Evolutionary conservation across 257 asterid species (phyloP), one percentile per base, ranked within the genome.

Genomic region (Anisodus tanguticus): DNA sequence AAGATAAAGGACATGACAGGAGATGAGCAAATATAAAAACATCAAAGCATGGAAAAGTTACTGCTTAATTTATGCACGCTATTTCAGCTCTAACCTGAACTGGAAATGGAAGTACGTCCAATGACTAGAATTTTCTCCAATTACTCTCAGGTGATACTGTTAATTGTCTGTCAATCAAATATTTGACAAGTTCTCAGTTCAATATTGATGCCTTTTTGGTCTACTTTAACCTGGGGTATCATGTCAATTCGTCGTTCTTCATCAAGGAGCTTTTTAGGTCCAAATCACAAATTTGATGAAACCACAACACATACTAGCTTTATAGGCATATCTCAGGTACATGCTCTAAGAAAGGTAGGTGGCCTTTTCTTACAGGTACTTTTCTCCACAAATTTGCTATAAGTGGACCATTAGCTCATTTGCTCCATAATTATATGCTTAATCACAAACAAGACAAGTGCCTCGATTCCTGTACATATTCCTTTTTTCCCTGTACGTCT

Each of bases 61-160:
- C 80, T 45, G 58, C 35, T 11, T 41, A 70, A 41, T 41, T 41
- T n/a, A 16, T 70, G 79, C 55, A 41, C 4, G 16, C 17, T 71
- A 71, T 72, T 72, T 45, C 58, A 72, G 15, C 55, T 45, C 59
- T 9, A 72, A 72, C 58, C 58, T 45, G 35, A 19, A 72, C 6
- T 45, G 80, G 80, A 71, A 45, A 45, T 45, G 58, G 80, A 72
- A 72, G n/a, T 13, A 72, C n/a, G 8, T 45, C 58, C 80, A 72
- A 72, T 47, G 9, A n/a, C 35, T 45, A 47, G 59, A 72, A 45
- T 72, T 37, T 72, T 45, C 58, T 19, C n/a, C 39, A 72, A 72
- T 74, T 74, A 74, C 41, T 47, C 43, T 47, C 43, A 19, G 37
- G 5, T 8, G 9, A 72, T 74, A 74, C 60, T 47, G 37, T 47